Percentiles rank a stretch among this genome's conserved stretches.
Conservation (phyloP, 2,329 filamentous ascomycete genomes). For the Calonectria multiphialidica region DNA sequence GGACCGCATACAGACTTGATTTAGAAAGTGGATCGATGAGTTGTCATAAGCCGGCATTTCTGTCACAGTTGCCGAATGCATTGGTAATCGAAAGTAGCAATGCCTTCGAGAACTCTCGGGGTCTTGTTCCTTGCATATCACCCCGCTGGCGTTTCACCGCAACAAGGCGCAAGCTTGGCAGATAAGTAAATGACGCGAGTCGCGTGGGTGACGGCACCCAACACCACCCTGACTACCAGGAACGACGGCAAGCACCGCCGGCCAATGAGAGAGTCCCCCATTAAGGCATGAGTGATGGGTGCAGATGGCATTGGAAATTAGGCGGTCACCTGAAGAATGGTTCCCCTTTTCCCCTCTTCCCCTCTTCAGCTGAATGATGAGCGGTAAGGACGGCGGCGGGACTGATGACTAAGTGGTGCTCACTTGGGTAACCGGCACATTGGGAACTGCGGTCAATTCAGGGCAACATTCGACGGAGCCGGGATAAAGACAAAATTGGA, state of each 20-base stretch:
- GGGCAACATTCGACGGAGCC: neutral
- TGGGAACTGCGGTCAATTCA: neutral
- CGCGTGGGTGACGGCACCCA: neutral
- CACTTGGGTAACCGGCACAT: neutral
- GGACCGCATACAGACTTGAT: neutral
- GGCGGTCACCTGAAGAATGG: neutral
- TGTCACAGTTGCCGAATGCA: neutral
- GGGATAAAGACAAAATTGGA: neutral
- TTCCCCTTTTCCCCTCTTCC: conserved; percentile 2
- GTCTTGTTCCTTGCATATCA: neutral
- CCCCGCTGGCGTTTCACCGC: neutral
- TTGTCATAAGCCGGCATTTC: neutral
- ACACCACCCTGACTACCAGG: neutral
- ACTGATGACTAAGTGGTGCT: neutral
- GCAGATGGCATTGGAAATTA: neutral
- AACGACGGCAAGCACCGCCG: neutral
- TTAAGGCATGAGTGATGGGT: neutral
- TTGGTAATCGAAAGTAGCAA: neutral
- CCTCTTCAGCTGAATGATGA: neutral
- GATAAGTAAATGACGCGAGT: no score
- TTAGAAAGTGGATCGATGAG: neutral
- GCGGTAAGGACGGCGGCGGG: neutral
- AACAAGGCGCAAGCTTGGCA: neutral
- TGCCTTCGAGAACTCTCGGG: neutral
- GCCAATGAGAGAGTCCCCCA: neutral